Percentiles rank a stretch among this genome's conserved stretches.
These are phyloP conservation scores for Mycena leptocephala DNA, from an alignment of 768 basidiomycete genomes.

Conservation along the genomic window DNA sequence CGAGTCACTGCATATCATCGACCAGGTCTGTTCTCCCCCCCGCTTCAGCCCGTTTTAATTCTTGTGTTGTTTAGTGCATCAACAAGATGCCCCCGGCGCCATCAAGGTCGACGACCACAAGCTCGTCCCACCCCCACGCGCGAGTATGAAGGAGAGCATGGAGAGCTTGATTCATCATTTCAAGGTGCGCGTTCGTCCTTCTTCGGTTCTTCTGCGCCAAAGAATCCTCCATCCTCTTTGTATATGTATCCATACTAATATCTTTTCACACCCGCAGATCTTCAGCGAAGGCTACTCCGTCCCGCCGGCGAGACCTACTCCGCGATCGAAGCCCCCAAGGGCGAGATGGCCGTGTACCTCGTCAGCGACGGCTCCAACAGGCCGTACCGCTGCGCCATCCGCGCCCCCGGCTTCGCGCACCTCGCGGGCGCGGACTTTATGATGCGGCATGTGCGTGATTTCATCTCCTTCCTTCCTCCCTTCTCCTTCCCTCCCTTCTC, in stretches of 20 bases:
- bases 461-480: conserved; percentile 27
- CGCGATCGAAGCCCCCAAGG: conserved; percentile 98
- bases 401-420: conserved; percentile 97
- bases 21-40: conserved; percentile 56
- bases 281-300: conserved; percentile 98
- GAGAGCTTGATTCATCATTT: conserved; percentile 98
- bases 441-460: conserved; percentile 90
- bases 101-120: conserved; percentile 98
- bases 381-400: conserved; percentile 97
- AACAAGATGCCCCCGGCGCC: conserved; percentile 97
- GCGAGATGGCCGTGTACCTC: conserved; percentile 98
- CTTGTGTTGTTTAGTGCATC: too few species aligned
- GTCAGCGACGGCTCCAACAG: conserved; percentile 97
- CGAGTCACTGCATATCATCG: conserved; percentile 92
- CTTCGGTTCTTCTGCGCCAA: neutral
- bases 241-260: neutral
- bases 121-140: conserved; percentile 95
- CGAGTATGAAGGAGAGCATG: conserved; percentile 99
- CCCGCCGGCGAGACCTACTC: conserved; percentile 96
- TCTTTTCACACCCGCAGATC: conserved; percentile 63
- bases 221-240: neutral
- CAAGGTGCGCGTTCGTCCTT: conserved; percentile 72
- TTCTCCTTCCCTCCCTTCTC: neutral
- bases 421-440: conserved; percentile 97
- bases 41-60: too few species aligned